Percentiles rank a stretch among this genome's conserved stretches.
phyloP scores from a whole-genome alignment of 345 rosid genomes.

The Diplotaxis tenuifolia region DNA sequence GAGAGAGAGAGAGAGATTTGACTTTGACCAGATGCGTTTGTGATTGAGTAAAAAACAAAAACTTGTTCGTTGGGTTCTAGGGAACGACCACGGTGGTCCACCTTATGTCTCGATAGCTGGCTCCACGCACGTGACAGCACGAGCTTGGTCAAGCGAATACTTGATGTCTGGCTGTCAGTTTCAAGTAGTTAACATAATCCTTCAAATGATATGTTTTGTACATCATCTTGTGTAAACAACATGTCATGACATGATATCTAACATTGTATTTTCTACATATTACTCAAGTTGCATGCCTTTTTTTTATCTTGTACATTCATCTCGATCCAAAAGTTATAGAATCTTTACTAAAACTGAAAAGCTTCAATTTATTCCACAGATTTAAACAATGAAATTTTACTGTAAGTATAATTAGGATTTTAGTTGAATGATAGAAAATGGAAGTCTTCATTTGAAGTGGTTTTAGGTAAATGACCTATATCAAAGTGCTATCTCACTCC shows the following conservation, averaged over 20 bases:
- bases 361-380: not conserved
- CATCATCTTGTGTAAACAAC: not conserved
- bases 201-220: not conserved
- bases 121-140: conserved; percentile 38
- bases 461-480: not conserved
- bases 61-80: conserved; percentile 12
- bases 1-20: not conserved
- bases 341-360: not conserved
- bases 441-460: not conserved
- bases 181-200: not conserved
- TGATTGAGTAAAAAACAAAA: not conserved
- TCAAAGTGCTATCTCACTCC: conserved; percentile 15
- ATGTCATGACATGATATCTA: not conserved
- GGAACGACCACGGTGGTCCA: conserved; percentile 36
- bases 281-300: not conserved
- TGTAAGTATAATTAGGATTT: not conserved
- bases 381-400: not conserved
- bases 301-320: not conserved
- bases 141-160: conserved; percentile 23
- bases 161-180: conserved; percentile 28
- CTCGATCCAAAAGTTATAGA: not conserved
- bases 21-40: conserved; percentile 25
- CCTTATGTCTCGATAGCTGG: conserved; percentile 24
- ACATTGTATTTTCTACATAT: not conserved
- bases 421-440: not conserved